These are phyloP conservation scores for Xylaria acuta DNA, from an alignment of 495 filamentous ascomycete species.

Conservation along the genomic window DNA sequence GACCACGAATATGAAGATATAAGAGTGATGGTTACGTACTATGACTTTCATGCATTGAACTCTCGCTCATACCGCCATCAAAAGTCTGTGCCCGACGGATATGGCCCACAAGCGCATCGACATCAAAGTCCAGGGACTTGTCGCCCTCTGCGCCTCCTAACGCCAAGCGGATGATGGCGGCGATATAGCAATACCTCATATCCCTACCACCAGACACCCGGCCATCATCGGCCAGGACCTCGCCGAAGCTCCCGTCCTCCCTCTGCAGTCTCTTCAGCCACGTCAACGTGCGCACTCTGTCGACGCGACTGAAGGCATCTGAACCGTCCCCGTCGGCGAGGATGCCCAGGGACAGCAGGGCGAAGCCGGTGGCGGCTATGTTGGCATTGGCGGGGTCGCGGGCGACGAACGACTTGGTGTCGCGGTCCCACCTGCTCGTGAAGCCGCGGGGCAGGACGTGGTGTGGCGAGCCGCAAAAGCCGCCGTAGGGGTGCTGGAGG, in stretches of 20 bases:
- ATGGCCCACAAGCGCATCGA: slow-evolving; percentile 70
- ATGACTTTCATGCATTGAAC: slow-evolving; percentile 83
- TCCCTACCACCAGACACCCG: slow-evolving; percentile 79
- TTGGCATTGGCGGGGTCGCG: slow-evolving; percentile 78
- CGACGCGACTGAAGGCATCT: slow-evolving; percentile 58
- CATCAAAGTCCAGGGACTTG: slow-evolving; percentile 73
- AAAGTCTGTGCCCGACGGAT: slow-evolving; percentile 80
- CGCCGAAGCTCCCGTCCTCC: slow-evolving; percentile 88
- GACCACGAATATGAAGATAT: neutral
- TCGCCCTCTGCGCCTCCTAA: slow-evolving; percentile 67
- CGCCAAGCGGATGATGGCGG: slow-evolving; percentile 81
- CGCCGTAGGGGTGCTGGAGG: slow-evolving; percentile 79
- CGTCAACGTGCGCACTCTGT: slow-evolving; percentile 67
- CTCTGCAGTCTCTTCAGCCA: slow-evolving; percentile 84
- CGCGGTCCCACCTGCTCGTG: slow-evolving; percentile 44
- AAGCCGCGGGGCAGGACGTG: slow-evolving; percentile 45
- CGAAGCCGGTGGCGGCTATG: slow-evolving; percentile 86
- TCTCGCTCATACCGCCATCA: slow-evolving; percentile 87
- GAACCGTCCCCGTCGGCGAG: slow-evolving; percentile 72
- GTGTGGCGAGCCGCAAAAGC: slow-evolving; percentile 78
- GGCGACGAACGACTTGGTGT: slow-evolving; percentile 43
- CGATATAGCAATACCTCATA: slow-evolving; percentile 85
- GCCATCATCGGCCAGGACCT: slow-evolving; percentile 67
- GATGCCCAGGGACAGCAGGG: slow-evolving; percentile 74
- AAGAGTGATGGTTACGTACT: slow-evolving; percentile 56